Evolutionary conservation across 768 basidiomycete genomes (phyloP), one percentile per base, ranked within the genome.

Genomic region (Serendipita indica): DNA sequence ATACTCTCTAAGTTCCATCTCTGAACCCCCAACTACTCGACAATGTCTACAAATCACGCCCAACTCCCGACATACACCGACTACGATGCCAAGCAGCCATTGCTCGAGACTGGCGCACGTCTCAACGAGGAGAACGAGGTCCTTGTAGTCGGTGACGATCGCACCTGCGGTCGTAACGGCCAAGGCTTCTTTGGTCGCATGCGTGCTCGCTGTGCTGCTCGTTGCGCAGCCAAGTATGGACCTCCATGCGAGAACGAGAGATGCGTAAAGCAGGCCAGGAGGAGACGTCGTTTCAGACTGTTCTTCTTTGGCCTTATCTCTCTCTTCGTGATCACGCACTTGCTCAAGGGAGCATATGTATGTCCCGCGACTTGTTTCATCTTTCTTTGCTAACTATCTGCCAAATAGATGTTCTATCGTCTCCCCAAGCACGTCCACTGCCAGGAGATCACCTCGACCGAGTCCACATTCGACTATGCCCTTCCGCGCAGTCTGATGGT

Each of bases 381-480:
- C 27, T n/a, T 25, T 25, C 41, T n/a, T 43, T 54, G n/a, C 35
- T 37, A 10, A 37, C n/a, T 54, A 32, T 54, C 20, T 20, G 1
- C n/a, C n/a, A 16, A 10, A 25, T 25, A 54, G 49, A 54, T 54
- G 49, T n/a, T 54, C 22, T 54, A 54, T n/a, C 16, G 20, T 4
- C 49, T 54, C 22, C 49, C 49, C 10, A 54, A 54, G 10, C 49
- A 28, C n/a, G 30, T 54, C 49, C 20, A 54, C 49, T 54, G 49
- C 30, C 22, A 27, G 30, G 22, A 25, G 10, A 32, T 54, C 30
- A 54, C 16, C 16, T 20, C 16, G n/a, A 30, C 16, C 22, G 30
- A 25, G 5, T 10, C 20, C 30, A 54, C 49, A 10, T 54, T 27
- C 49, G 49, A 54, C 16, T 32, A 22, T 7, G 20, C 49, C 20